Base-by-base conservation (phyloP, 306 rosid genomes). In the Pterocarpus macrocarpus region DNA sequence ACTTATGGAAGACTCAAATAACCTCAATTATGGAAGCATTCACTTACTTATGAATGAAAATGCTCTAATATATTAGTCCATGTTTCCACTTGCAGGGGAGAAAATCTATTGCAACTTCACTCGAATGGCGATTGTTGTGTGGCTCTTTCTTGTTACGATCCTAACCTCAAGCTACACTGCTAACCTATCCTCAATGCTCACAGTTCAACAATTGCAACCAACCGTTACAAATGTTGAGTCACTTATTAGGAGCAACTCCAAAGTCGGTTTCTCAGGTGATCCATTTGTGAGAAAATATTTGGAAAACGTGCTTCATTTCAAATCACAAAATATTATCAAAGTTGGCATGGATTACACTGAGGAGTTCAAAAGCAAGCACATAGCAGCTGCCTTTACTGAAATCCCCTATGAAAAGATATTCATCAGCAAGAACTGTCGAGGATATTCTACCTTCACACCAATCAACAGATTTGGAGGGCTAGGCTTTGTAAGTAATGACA, bases 141-240 rank as follows among this genome's bases (percentile, higher is more conserved):
- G 65, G 65, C 65, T 59, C n/a, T 59, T 30, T n/a, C 65, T 59
- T 30, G 38, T 30, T 59, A 9, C 30, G 38, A 59, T 59, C n/a
- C 38, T 59, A 59, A 59, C 65, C 65, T 59, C 65, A 4, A 59
- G 65, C 39, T 59, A 59, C 65, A 63, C 69, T 34, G 44, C 69
- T 63, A 63, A 63, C 35, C 45, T 63, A 34, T 34, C 69, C 44
- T 63, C 69, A 63, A 63, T 63, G 69, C 69, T 63, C 44, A 63
- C 44, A 14, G 69, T 63, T 63, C 69, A 63, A 34, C 69, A 63
- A 63, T 63, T 63, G 44, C 69, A 63, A 63, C 69, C 69, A 35
- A 14, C 36, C 2, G 17, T 63, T 63, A 34, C 8, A 63, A 63
- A 63, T 16, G 28, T 35, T 34, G 69, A 63, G 45, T 63, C 69